Base-by-base conservation (phyloP, 1,284 basidiomycete genomes). In the Leccinum variabile region DNA sequence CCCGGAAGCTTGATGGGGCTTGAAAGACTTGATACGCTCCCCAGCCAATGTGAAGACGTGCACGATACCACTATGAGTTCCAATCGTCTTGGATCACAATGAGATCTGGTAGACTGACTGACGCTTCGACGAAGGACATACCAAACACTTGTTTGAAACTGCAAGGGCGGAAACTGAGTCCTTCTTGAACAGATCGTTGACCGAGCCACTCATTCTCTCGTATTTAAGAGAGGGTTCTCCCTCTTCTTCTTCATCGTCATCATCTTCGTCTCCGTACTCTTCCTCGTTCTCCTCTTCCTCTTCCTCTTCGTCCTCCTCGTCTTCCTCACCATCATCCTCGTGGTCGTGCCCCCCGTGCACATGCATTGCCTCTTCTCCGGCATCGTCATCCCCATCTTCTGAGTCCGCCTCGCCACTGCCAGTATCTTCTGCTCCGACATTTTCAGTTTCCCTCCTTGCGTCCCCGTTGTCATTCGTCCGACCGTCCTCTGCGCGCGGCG, bases 151-250 rank as follows among this genome's bases (percentile, higher is more conserved):
- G 28, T 87, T 85, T 0, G 90, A 91, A 35, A 97, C 86, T 18
- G 89, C 85, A 37, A 97, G 78, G 3, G 93, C 86, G 53, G 94
- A 95, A 1, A 90, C 92, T 18, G 91, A 90, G 73, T 98, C 96
- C 72, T 91, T 94, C 76, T 87, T 87, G 56, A 98, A 82, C n/a
- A 98, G 78, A 68, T 94, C 91, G 3, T 86, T 84, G 49, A 92
- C 80, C 3, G 86, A 80, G 5, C 92, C 92, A 52, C 85, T 84
- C 59, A 98, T 82, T 54, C 91, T 83, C 67, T 91, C 88, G 74
- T 98, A 98, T 75, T 98, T 98, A 71, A 98, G 83, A 0, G 92
- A 85, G 3, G 90, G 91, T 70, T 94, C 92, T n/a, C 90, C 89
- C 16, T 91, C 90, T 0, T 89, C 90, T 0, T 88, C 83, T 0